phyloP scores from a whole-genome alignment of 1,284 basidiomycete genomes.

The Chalciporus piperatoides region DNA sequence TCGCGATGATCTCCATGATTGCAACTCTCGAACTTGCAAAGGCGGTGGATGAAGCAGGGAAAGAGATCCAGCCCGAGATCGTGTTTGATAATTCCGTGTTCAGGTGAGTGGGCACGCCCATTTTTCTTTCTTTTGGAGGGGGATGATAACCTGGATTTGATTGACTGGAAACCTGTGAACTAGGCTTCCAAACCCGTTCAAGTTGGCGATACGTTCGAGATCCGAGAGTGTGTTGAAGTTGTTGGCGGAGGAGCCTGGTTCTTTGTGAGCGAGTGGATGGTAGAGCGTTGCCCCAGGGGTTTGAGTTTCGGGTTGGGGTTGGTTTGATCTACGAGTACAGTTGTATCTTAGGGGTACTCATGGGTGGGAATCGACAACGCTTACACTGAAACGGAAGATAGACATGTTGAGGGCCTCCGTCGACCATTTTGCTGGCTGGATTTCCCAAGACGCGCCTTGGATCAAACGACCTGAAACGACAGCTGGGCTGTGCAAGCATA shows the following conservation, averaged over 20 bases:
- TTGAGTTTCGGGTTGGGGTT: neutral
- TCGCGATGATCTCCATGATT: constrained; percentile 47
- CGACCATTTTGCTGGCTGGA: too few species aligned
- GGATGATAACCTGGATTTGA: too few species aligned
- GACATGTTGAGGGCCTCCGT: too few species aligned
- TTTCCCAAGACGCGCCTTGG: too few species aligned
- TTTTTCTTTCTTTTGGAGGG: too few species aligned
- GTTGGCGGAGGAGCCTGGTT: constrained; percentile 35
- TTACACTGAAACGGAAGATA: too few species aligned
- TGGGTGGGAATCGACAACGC: too few species aligned
- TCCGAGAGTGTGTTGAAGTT: constrained; percentile 43
- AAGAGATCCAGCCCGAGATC: constrained; percentile 42
- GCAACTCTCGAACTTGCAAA: constrained; percentile 52
- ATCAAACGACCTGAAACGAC: too few species aligned
- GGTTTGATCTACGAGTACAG: too few species aligned
- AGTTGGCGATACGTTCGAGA: constrained; percentile 46
- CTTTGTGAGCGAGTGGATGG: neutral
- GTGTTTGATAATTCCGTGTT: constrained; percentile 51
- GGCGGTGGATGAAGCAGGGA: constrained; percentile 44
- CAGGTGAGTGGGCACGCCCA: constrained; percentile 30
- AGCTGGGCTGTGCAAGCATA: too few species aligned
- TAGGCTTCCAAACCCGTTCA: constrained; percentile 46
- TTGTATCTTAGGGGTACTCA: too few species aligned
- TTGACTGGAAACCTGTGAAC: neutral
- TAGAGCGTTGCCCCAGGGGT: neutral